Evolutionary conservation across 768 basidiomycete genomes (phyloP).

Genomic region (Arthromyces matolae): DNA sequence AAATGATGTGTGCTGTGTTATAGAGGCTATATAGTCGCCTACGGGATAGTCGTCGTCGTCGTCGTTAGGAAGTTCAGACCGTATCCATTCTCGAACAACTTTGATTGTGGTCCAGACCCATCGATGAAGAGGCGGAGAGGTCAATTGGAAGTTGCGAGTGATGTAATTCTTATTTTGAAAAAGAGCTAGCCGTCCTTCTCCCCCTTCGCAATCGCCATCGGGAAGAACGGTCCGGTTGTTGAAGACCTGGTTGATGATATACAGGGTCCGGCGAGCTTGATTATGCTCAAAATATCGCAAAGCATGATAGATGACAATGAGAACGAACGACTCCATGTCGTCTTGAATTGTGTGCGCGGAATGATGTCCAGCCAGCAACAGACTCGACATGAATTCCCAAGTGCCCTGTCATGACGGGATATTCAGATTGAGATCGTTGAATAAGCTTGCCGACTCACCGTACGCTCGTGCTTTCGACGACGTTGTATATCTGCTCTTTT

Average conservation of each 20-base stretch:
- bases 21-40: neutral
- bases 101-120: neutral
- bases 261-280: too few species aligned
- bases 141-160: neutral
- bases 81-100: slow-evolving; percentile 2
- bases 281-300: neutral
- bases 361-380: neutral
- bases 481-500: neutral
- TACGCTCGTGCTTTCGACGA: slow-evolving; percentile 1
- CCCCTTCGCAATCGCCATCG: neutral
- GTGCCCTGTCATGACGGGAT: slow-evolving; percentile 5
- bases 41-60: neutral
- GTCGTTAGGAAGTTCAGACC: neutral
- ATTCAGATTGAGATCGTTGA: neutral
- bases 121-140: neutral
- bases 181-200: neutral
- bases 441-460: slow-evolving; percentile 1
- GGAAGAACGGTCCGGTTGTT: neutral
- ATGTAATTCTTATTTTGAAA: neutral
- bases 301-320: too few species aligned
- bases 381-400: slow-evolving; percentile 15
- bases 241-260: slow-evolving; percentile 1
- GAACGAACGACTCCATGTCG: too few species aligned
- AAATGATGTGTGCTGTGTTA: neutral
- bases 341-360: neutral